Evolutionary conservation across 192 early-diverging fungal genomes (phyloP).

Genomic region (Paraglomus occultum): DNA sequence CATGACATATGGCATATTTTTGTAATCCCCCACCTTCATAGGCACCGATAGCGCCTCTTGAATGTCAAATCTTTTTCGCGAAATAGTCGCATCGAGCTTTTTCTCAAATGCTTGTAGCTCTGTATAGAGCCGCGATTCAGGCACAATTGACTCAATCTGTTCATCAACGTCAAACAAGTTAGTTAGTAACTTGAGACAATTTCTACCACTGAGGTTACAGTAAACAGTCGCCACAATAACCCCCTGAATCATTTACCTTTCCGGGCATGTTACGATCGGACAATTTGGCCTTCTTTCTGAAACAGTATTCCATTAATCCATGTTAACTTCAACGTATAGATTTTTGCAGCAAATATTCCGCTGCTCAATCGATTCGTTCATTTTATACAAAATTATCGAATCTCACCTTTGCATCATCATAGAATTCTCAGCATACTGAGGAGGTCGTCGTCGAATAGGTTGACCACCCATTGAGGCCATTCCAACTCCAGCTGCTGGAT

Average conservation of each 20-base stretch:
- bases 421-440: neutral
- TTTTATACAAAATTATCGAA: neutral
- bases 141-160: conserved; percentile 87
- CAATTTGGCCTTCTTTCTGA: conserved; percentile 6
- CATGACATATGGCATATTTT: neutral
- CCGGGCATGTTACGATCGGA: conserved; percentile 19
- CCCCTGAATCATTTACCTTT: neutral
- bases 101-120: conserved; percentile 87
- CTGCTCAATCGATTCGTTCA: neutral
- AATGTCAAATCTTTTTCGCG: conserved; percentile 86
- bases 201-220: neutral
- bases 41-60: conserved; percentile 77
- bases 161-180: neutral
- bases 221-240: neutral
- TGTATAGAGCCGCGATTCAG: conserved; percentile 87
- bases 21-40: conserved; percentile 52
- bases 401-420: neutral
- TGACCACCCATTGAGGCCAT: neutral
- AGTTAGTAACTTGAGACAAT: neutral
- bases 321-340: neutral
- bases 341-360: neutral
- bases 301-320: neutral
- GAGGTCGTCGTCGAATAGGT: neutral
- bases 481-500: neutral
- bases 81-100: conserved; percentile 84